Percentiles rank a stretch among this genome's conserved stretches.
Conservation (phyloP, 2,329 filamentous ascomycete genomes). For the Trichoderma sp. region DNA sequence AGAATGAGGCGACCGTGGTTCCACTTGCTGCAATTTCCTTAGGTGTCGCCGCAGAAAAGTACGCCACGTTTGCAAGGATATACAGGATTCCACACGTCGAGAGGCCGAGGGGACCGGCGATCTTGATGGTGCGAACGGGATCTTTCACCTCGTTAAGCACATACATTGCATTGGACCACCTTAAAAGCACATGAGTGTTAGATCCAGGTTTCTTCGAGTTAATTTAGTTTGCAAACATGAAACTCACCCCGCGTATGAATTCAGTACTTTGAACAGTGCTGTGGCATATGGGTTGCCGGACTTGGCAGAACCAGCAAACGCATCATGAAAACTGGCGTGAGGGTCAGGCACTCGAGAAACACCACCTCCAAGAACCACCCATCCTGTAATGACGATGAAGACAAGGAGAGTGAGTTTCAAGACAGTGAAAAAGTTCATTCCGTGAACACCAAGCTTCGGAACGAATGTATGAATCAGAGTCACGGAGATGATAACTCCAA, state of each 20-base stretch:
- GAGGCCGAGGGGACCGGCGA: conserved; percentile 21
- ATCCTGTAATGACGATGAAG: conserved; percentile 22
- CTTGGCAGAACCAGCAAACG: conserved; percentile 19
- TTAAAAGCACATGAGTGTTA: background rate
- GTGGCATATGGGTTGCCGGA: conserved; percentile 23
- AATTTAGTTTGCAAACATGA: too few species aligned
- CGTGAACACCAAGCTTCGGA: conserved; percentile 22
- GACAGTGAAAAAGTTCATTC: conserved; percentile 24
- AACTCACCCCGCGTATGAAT: conserved; percentile 21
- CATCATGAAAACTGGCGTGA: conserved; percentile 22
- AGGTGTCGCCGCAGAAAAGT: conserved; percentile 22
- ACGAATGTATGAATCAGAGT: conserved; percentile 19
- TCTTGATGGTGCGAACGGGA: conserved; percentile 22
- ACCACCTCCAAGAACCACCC: conserved; percentile 23
- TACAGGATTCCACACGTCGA: conserved; percentile 22
- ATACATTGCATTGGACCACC: conserved; percentile 23
- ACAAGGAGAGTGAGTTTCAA: conserved; percentile 20
- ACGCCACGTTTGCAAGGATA: conserved; percentile 22
- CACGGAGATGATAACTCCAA: conserved; percentile 18
- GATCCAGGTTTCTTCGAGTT: rapidly evolving
- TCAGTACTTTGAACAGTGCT: conserved; percentile 22
- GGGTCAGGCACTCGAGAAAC: conserved; percentile 19
- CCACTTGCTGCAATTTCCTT: conserved; percentile 20
- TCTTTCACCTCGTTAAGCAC: conserved; percentile 23
- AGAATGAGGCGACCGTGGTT: conserved; percentile 23